Percentiles rank a stretch among this genome's conserved stretches.
These are phyloP conservation scores for Nematocida major DNA, from an alignment of 371 early-diverging fungal species.

Conservation along the genomic window DNA sequence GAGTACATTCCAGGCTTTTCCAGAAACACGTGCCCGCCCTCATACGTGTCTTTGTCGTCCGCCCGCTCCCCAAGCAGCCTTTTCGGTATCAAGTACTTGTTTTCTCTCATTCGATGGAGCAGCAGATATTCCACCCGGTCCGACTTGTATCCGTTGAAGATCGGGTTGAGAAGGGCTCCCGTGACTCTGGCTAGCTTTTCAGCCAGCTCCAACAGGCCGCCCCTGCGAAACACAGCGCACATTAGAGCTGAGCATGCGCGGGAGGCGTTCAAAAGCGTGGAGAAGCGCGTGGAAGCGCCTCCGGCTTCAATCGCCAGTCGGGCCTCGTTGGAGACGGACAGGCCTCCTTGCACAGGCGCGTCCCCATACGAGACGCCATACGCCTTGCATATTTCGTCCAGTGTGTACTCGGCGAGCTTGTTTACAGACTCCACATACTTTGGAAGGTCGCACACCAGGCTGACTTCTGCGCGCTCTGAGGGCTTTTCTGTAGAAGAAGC, in stretches of 20 bases:
- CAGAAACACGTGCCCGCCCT: slow-evolving; percentile 94
- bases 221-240: slow-evolving; percentile 39
- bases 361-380: background rate
- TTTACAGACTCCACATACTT: slow-evolving; percentile 30
- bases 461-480: background rate
- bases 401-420: slow-evolving; percentile 22
- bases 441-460: slow-evolving; percentile 32
- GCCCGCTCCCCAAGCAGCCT: slow-evolving; percentile 56
- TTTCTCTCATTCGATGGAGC: slow-evolving; percentile 79
- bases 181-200: slow-evolving; percentile 61
- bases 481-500: background rate
- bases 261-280: background rate
- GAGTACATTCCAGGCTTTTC: slow-evolving; percentile 90
- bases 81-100: slow-evolving; percentile 57
- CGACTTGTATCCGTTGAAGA: slow-evolving; percentile 80
- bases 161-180: slow-evolving; percentile 66
- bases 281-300: background rate
- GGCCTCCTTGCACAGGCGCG: background rate
- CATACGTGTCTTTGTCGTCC: slow-evolving; percentile 79
- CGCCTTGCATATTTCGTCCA: slow-evolving; percentile 2
- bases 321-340: background rate
- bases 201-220: slow-evolving; percentile 56
- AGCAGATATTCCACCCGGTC: slow-evolving; percentile 93
- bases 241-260: slow-evolving; percentile 18
- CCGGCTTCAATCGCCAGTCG: background rate